These are phyloP conservation scores for Suhomyces taliae DNA, from an alignment of 1,139 yeast species.

Conservation along the genomic window DNA sequence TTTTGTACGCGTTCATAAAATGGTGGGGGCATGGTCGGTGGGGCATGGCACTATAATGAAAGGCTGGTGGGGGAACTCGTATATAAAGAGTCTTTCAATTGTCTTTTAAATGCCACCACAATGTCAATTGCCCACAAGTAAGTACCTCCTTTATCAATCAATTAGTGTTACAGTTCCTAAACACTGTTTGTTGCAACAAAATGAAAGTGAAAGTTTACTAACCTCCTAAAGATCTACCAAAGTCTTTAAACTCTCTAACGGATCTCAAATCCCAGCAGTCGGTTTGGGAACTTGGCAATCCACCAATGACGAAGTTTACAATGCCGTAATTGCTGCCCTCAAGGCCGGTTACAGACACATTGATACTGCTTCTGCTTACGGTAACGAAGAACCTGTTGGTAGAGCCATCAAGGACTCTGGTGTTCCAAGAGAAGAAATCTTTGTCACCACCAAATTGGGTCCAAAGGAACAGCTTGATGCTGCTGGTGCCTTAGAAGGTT, in stretches of 20 bases:
- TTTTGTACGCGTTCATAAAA: no score
- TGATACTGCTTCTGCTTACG: slow-evolving; percentile 71
- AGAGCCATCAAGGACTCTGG: slow-evolving; percentile 61
- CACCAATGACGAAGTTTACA: slow-evolving; percentile 54
- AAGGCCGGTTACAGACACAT: slow-evolving; percentile 74
- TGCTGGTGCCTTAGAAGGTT: slow-evolving; percentile 56
- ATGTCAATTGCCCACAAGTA: not conserved
- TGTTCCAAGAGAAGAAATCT: slow-evolving; percentile 67
- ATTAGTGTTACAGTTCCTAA: not conserved
- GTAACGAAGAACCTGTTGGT: slow-evolving; percentile 69
- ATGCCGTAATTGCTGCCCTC: slow-evolving; percentile 41
- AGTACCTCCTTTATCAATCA: not conserved
- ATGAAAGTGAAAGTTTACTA: not conserved
- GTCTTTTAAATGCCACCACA: not conserved
- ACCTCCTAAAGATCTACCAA: slow-evolving; percentile 3
- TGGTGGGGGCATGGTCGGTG: no score
- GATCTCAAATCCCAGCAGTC: slow-evolving; percentile 47
- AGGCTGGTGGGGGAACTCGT: not conserved
- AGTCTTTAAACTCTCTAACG: slow-evolving; percentile 19
- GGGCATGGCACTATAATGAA: no score
- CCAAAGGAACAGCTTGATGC: slow-evolving; percentile 63
- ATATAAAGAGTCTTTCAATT: not conserved
- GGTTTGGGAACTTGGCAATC: slow-evolving; percentile 60
- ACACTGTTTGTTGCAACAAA: not conserved
- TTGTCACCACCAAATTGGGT: slow-evolving; percentile 81